Evolutionary conservation across 495 filamentous ascomycete species (phyloP).

Genomic region (Hypoxylon fragiforme): DNA sequence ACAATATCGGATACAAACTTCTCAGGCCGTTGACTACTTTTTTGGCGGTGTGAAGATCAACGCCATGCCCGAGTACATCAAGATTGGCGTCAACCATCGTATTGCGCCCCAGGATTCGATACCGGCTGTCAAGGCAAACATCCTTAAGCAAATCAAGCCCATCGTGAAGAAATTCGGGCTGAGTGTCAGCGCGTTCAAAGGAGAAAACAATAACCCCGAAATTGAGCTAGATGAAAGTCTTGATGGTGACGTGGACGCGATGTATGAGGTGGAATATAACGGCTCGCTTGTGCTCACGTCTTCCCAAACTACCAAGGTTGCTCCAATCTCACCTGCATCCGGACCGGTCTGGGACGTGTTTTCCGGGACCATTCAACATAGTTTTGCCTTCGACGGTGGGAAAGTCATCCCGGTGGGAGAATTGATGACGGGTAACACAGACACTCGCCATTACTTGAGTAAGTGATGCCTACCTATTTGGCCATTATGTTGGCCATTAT

Average conservation of each 20-base stretch:
- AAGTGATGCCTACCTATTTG: conserved; percentile 55
- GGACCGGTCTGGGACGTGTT: conserved; percentile 51
- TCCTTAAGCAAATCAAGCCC: conserved; percentile 52
- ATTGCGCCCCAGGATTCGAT: conserved; percentile 63
- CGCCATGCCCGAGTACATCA: conserved; percentile 65
- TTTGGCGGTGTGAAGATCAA: conserved; percentile 60
- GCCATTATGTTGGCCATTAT: too few relatives aligned
- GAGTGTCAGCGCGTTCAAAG: conserved; percentile 50
- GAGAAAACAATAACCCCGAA: conserved; percentile 47
- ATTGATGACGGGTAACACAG: conserved; percentile 72
- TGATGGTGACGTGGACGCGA: conserved; percentile 47
- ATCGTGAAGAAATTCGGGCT: conserved; percentile 60
- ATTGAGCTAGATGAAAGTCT: conserved; percentile 24
- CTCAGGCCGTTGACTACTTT: conserved; percentile 52
- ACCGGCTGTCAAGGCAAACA: conserved; percentile 51
- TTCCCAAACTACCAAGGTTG: conserved; percentile 48
- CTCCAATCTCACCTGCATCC: conserved; percentile 62
- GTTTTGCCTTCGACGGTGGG: conserved; percentile 57
- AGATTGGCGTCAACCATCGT: conserved; percentile 64
- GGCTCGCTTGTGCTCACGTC: conserved; percentile 52
- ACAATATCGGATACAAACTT: conserved; percentile 66
- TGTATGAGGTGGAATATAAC: conserved; percentile 58
- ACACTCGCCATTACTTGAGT: conserved; percentile 56
- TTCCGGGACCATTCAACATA: conserved; percentile 61
- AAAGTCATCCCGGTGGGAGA: conserved; percentile 64